Percentiles rank a stretch among this genome's conserved stretches.
Evolutionary conservation across 768 basidiomycete genomes (phyloP).

Genomic region (Suillus decipiens): DNA sequence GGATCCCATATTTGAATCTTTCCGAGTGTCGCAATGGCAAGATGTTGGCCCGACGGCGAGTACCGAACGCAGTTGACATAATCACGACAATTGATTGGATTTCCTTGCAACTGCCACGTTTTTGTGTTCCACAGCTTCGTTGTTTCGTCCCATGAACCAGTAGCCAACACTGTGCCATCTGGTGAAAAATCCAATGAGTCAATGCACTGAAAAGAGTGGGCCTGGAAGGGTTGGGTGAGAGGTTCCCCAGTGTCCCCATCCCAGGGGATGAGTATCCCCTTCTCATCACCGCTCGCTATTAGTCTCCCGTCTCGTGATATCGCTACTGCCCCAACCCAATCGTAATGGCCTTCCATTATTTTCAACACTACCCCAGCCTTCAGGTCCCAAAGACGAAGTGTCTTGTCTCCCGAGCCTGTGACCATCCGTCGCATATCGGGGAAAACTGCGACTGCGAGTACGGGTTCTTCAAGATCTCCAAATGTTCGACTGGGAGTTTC

Average conservation of each 20-base stretch:
- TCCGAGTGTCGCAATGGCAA: neutral
- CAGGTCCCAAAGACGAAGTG: neutral
- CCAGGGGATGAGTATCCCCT: neutral
- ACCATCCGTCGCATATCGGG: neutral
- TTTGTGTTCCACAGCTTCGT: neutral
- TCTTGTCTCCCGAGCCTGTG: neutral
- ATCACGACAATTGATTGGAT: neutral
- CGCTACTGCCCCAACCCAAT: neutral
- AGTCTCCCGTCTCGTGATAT: neutral
- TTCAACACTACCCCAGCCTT: neutral
- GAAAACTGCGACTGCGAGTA: neutral
- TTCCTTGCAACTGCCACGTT: neutral
- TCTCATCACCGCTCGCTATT: neutral
- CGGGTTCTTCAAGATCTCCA: neutral
- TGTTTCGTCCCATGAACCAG: neutral
- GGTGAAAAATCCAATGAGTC: neutral
- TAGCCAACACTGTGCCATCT: neutral
- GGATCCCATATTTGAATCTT: constrained; percentile 2
- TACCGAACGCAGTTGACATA: neutral
- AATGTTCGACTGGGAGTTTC: neutral
- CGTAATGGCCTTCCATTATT: neutral
- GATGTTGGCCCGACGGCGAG: neutral
- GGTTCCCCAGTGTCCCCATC: neutral
- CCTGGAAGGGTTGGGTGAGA: neutral
- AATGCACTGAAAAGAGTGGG: neutral